Conservation (phyloP, 2,329 filamentous ascomycete species). For the Beauveria sp. region DNA sequence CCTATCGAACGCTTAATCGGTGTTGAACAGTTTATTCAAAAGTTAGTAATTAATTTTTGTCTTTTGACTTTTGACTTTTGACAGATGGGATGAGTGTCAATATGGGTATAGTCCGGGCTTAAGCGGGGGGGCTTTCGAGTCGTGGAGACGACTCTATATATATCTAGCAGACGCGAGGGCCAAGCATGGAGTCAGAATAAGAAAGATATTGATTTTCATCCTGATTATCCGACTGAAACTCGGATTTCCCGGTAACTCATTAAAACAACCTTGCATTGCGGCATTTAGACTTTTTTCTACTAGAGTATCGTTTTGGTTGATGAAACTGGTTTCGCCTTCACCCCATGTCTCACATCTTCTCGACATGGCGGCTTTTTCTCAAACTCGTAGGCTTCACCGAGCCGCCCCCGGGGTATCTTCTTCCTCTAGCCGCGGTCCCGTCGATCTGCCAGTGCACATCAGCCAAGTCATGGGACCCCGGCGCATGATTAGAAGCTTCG, state of each 20-base stretch:
- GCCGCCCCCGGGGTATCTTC: background rate
- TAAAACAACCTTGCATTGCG: background rate
- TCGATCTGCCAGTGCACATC: background rate
- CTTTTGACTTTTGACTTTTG: background rate
- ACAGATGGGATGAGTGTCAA: background rate
- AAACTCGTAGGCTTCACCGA: background rate
- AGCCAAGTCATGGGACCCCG: background rate
- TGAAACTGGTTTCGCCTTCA: slow-evolving; percentile 5
- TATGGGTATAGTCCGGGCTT: background rate
- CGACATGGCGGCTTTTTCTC: background rate
- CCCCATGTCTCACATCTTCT: slow-evolving; percentile 1
- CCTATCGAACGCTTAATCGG: background rate
- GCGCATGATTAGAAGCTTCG: background rate
- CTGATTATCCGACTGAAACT: background rate
- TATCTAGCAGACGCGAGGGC: background rate
- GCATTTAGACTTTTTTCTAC: background rate
- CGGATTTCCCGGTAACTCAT: background rate
- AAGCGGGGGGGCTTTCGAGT: background rate
- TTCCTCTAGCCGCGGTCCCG: background rate
- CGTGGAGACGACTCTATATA: background rate
- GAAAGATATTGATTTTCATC: background rate
- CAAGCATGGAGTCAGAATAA: background rate
- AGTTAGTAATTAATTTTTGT: too few species aligned
- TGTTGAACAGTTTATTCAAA: too few species aligned
- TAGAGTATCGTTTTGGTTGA: background rate